A percentile compares a stretch with the other conserved stretches of the same genome.
Evolutionary conservation across 139 green algal species (phyloP).

Genomic region (Gonium pectorale): DNA sequence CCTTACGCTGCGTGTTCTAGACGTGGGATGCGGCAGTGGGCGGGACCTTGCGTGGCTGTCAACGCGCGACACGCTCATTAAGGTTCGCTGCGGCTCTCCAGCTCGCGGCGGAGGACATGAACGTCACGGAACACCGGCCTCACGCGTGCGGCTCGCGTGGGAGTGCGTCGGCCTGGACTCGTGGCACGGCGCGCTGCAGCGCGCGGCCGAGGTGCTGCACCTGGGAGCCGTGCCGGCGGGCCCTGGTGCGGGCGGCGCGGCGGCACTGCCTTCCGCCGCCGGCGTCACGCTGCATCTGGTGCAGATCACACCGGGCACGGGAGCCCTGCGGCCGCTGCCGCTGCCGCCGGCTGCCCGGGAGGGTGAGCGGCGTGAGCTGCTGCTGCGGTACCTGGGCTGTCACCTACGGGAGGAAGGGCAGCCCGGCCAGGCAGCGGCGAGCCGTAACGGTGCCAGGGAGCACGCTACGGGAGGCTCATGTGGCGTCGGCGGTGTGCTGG

Average conservation of each 20-base stretch:
- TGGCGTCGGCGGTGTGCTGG: too few relatives aligned
- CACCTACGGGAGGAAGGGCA: too few relatives aligned
- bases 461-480: too few relatives aligned
- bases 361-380: background rate
- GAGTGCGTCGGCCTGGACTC: slow-evolving; percentile 50
- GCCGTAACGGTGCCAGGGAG: too few relatives aligned
- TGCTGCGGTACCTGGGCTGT: slow-evolving; percentile 36
- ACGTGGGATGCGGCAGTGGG: slow-evolving; percentile 55
- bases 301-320: background rate
- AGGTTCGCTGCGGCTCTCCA: too few relatives aligned
- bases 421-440: too few relatives aligned
- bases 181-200: slow-evolving; percentile 49
- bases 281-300: slow-evolving; percentile 12
- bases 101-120: too few relatives aligned
- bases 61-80: background rate
- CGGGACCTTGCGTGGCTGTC: slow-evolving; percentile 51
- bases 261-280: too few relatives aligned
- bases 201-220: slow-evolving; percentile 24
- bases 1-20: slow-evolving; percentile 31
- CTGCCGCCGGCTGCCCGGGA: background rate
- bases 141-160: slow-evolving; percentile 34
- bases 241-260: background rate
- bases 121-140: too few relatives aligned
- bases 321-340: background rate
- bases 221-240: slow-evolving; percentile 7